Evolutionary conservation across 257 asterid genomes (phyloP).

Genomic region (Craterostigma plantagineum): DNA sequence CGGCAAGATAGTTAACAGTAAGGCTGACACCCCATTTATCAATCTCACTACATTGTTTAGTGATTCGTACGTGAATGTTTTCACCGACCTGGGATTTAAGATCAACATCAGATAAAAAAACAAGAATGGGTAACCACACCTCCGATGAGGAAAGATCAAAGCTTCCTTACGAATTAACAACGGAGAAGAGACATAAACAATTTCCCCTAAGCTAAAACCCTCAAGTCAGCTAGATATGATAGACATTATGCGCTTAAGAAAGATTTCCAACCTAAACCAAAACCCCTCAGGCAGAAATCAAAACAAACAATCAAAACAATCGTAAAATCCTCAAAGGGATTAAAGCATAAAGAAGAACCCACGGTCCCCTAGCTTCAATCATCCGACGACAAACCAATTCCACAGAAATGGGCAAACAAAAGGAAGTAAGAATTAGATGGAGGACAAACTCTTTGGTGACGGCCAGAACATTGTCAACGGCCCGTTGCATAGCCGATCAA

Average conservation of each 20-base stretch:
- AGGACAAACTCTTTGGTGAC: conserved; percentile 68
- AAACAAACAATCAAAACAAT: too few relatives aligned
- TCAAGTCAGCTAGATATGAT: too few relatives aligned
- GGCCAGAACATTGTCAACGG: conserved; percentile 85
- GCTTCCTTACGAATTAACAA: too few relatives aligned
- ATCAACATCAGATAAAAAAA: conserved; percentile 7
- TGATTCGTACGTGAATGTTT: conserved; percentile 79
- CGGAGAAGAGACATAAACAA: too few relatives aligned
- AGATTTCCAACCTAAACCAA: too few relatives aligned
- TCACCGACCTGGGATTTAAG: conserved; percentile 57
- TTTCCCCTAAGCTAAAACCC: too few relatives aligned
- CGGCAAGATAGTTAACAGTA: conserved; percentile 70
- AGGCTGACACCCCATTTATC: conserved; percentile 85
- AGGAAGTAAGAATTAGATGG: conserved; percentile 3
- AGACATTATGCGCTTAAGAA: too few relatives aligned
- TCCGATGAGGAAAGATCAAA: background rate
- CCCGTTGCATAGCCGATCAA: conserved; percentile 56
- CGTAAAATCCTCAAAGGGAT: too few relatives aligned
- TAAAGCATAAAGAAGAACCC: background rate
- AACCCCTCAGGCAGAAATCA: too few relatives aligned
- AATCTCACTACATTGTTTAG: conserved; percentile 77
- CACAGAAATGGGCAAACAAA: background rate
- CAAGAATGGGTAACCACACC: background rate
- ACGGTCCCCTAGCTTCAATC: background rate
- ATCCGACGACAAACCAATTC: background rate